Evolutionary conservation across 2,329 filamentous ascomycete genomes (phyloP).

Genomic region (Cladobotryum protrusum): DNA sequence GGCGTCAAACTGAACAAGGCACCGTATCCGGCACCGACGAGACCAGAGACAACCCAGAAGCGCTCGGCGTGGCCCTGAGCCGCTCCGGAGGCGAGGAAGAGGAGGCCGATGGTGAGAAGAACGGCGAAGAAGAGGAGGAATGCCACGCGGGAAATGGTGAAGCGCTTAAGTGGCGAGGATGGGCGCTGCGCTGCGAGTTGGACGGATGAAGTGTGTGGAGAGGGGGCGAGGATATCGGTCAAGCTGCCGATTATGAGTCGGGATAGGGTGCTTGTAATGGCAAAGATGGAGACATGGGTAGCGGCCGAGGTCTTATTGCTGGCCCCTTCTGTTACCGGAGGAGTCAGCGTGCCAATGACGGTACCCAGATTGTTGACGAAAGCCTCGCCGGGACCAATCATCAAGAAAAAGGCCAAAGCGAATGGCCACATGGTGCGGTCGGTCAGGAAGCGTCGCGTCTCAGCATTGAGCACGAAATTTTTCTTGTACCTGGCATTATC

Average conservation of each 20-base stretch:
- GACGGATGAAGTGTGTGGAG: conserved; percentile 52
- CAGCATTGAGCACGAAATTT: conserved; percentile 83
- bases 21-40: conserved; percentile 87
- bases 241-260: conserved; percentile 84
- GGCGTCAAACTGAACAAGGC: conserved; percentile 85
- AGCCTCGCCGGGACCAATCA: conserved; percentile 91
- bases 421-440: conserved; percentile 97
- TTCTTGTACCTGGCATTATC: conserved; percentile 63
- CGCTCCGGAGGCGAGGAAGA: conserved; percentile 68
- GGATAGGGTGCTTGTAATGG: conserved; percentile 82
- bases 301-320: conserved; percentile 55
- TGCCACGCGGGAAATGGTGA: conserved; percentile 67
- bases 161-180: conserved; percentile 29
- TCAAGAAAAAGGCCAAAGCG: conserved; percentile 82
- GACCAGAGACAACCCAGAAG: conserved; percentile 79
- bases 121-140: conserved; percentile 73
- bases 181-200: conserved; percentile 33
- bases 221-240: conserved; percentile 77
- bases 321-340: conserved; percentile 41
- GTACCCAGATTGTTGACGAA: conserved; percentile 98
- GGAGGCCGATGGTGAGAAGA: conserved; percentile 67
- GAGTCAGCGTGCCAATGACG: conserved; percentile 79
- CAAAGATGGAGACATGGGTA: conserved; percentile 90
- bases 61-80: conserved; percentile 68
- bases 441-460: conserved; percentile 75